Evolutionary conservation across 768 basidiomycete genomes (phyloP), one percentile per base, ranked within the genome.

Genomic region (Suillus lakei): DNA sequence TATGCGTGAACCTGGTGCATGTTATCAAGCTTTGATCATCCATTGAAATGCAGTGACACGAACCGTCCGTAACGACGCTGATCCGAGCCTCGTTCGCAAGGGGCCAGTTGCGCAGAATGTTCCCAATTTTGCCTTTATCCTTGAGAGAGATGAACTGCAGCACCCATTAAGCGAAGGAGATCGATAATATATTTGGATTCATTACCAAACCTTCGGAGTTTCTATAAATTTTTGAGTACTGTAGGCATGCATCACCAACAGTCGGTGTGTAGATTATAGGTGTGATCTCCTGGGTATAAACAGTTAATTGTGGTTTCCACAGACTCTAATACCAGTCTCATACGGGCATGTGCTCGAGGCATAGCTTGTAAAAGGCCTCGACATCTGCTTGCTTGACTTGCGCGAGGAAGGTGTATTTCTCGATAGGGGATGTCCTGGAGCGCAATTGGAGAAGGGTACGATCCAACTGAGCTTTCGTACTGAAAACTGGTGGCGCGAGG

Each of bases 221-320:
- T 68, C 91, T 82, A 74, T 89, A 93, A 68, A 89, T 93, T 66
- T 90, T 87, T 26, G 90, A 91, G 79, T 87, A 95, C 71, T 93
- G 90, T 69, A 93, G 74, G 73, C 94, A 96, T 4, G 95, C 95
- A 70, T 96, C 93, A 30, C 95, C 95, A 34, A 97, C 94, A 16
- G 92, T 94, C 0, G 95, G 95, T 0, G 95, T 97, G 75, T 96
- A 97, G 63, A 97, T 93, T 50, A 96, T 83, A 16, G 95, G 95
- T 15, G 84, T 85, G 62, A 88, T 78, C 73, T 85, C 86, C 82
- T 85, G 68, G 5, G 18, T 26, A n/a, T 34, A 54, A 36, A 6
- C 5, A 69, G 5, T 32, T 48, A 26, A 39, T 46, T 55, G 26
- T 51, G 41, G 13, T 43, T 26, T 32, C 60, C 23, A 44, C 58